Conservation (phyloP, 2,329 filamentous ascomycete species). For the Eutypa lata region DNA sequence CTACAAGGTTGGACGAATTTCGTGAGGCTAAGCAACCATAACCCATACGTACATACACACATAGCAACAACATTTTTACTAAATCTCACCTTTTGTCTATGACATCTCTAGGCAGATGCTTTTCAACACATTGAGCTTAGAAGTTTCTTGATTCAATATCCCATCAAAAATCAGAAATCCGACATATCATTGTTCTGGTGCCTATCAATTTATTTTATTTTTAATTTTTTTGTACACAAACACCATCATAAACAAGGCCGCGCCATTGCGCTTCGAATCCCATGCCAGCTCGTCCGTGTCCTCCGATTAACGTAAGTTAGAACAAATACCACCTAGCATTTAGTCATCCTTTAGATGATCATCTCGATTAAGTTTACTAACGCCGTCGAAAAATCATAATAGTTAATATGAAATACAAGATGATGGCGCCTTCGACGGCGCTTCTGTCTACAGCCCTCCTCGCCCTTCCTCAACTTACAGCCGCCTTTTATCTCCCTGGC, state of each 20-base stretch:
- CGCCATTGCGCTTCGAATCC: neutral
- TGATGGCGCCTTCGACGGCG: slow-evolving; percentile 44
- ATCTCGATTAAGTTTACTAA: neutral
- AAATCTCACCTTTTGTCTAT: too few species aligned
- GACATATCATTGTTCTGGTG: too few species aligned
- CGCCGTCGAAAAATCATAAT: neutral
- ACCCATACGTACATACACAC: too few species aligned
- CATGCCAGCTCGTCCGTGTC: neutral
- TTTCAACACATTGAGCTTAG: too few species aligned
- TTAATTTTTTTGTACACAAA: too few species aligned
- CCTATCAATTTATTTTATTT: too few species aligned
- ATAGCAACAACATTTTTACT: too few species aligned
- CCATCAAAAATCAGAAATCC: too few species aligned
- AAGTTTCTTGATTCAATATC: too few species aligned
- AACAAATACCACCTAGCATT: neutral
- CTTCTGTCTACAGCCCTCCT: slow-evolving; percentile 50
- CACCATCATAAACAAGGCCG: neutral
- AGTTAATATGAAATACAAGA: slow-evolving; percentile 42
- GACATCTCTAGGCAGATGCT: too few species aligned
- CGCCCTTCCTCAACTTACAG: slow-evolving; percentile 49
- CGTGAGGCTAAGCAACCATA: too few species aligned
- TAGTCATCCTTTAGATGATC: neutral
- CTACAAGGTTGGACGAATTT: too few species aligned
- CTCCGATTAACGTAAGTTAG: neutral
- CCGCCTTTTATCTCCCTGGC: slow-evolving; percentile 93